A percentile compares a stretch with the other conserved stretches of the same genome.
phyloP scores from a whole-genome alignment of 2,329 filamentous ascomycete genomes.

The Pezicula carpinea region DNA sequence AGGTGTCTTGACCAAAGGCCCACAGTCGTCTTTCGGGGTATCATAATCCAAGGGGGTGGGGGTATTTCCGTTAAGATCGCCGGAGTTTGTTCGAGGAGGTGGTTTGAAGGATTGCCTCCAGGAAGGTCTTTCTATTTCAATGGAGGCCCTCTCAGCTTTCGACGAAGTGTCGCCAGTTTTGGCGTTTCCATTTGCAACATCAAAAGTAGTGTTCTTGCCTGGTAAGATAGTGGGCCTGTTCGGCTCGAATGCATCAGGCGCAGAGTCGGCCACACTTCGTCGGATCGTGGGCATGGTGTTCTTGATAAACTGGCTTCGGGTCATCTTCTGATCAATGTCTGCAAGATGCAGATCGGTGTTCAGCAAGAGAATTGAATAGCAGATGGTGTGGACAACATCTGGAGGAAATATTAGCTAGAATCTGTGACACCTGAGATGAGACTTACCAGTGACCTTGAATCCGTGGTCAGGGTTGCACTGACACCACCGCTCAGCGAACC shows the following conservation, averaged over 20 bases:
- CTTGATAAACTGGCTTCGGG: slow-evolving; percentile 86
- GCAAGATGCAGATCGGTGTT: slow-evolving; percentile 96
- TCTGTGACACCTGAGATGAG: not conserved
- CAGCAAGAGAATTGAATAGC: slow-evolving; percentile 89
- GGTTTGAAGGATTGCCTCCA: slow-evolving; percentile 30
- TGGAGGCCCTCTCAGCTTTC: slow-evolving; percentile 22
- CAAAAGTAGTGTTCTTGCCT: slow-evolving; percentile 23
- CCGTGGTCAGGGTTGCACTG: slow-evolving; percentile 89
- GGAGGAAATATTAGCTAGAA: slow-evolving; percentile 9
- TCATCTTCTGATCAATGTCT: slow-evolving; percentile 97
- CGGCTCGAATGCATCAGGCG: slow-evolving; percentile 58
- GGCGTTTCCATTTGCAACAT: slow-evolving; percentile 12
- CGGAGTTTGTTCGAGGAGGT: slow-evolving; percentile 19
- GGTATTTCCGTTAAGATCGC: slow-evolving; percentile 33
- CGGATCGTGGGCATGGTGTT: slow-evolving; percentile 91
- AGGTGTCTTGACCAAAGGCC: slow-evolving; percentile 71
- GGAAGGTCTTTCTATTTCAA: slow-evolving; percentile 28
- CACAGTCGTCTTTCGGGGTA: slow-evolving; percentile 50
- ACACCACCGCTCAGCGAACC: slow-evolving; percentile 87
- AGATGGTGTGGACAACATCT: slow-evolving; percentile 96
- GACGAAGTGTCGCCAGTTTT: slow-evolving; percentile 7
- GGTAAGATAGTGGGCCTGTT: slow-evolving; percentile 47
- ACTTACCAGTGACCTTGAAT: slow-evolving; percentile 79
- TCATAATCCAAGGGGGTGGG: slow-evolving; percentile 31
- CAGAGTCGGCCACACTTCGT: slow-evolving; percentile 69